phyloP scores from a whole-genome alignment of 441 rosid species.

The Raphanus hybrid region DNA sequence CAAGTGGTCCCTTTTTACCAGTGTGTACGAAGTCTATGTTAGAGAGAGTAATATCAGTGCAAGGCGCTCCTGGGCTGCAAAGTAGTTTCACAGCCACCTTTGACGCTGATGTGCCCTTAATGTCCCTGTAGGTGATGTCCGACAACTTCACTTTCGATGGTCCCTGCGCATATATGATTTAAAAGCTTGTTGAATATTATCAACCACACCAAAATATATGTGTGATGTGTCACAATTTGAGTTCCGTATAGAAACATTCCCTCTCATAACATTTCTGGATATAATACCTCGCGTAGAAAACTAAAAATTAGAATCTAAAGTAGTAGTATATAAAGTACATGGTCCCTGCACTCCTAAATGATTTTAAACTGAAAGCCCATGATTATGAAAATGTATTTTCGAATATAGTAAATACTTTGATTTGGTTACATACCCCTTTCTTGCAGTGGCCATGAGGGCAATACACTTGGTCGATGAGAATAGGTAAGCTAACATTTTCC shows the following conservation, averaged over 20 bases:
- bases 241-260: not conserved
- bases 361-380: not conserved
- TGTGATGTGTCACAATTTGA: not conserved
- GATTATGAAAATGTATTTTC: not conserved
- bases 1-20: conserved; percentile 41
- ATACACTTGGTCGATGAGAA: conserved; percentile 53
- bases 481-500: conserved; percentile 46
- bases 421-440: conserved; percentile 24
- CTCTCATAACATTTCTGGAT: not conserved
- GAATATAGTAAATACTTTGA: conserved; percentile 2
- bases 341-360: not conserved
- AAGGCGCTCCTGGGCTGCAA: conserved; percentile 54
- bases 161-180: conserved; percentile 25
- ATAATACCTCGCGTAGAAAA: not conserved
- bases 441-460: conserved; percentile 47
- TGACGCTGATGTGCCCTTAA: conserved; percentile 54
- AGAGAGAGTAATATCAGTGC: conserved; percentile 39
- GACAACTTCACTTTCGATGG: conserved; percentile 52
- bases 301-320: not conserved
- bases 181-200: not conserved
- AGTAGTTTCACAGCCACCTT: conserved; percentile 45
- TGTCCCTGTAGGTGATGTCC: conserved; percentile 48
- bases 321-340: not conserved
- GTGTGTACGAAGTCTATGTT: conserved; percentile 49
- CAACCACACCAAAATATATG: not conserved